These are phyloP conservation scores for Marasmius tenuissimus DNA, from an alignment of 1,284 basidiomycete species.

Conservation along the genomic window DNA sequence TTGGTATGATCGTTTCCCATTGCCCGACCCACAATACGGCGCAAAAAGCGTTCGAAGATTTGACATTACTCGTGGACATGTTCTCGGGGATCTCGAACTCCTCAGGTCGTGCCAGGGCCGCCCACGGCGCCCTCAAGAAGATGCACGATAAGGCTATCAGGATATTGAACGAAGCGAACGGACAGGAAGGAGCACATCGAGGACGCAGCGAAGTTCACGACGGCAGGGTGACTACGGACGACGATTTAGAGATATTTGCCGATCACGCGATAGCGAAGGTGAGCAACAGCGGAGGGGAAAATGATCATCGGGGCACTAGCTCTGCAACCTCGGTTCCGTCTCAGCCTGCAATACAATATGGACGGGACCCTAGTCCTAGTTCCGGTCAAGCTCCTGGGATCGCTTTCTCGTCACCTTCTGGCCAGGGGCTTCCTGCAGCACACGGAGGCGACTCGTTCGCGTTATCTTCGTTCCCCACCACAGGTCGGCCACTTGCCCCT, in stretches of 20 bases:
- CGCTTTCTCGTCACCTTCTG: no score
- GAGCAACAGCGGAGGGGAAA: not conserved
- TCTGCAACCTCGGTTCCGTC: no score
- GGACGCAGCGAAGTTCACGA: not conserved
- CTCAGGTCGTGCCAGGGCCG: conserved; percentile 4
- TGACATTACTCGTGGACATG: not conserved
- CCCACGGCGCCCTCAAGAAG: not conserved
- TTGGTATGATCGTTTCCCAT: conserved; percentile 8
- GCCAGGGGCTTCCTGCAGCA: no score
- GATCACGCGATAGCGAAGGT: not conserved
- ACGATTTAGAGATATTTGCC: not conserved
- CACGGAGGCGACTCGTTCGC: no score
- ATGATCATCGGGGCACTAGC: no score
- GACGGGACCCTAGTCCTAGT: not conserved
- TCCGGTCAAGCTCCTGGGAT: no score
- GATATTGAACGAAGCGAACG: not conserved
- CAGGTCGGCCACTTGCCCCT: no score
- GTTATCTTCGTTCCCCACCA: no score
- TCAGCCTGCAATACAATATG: not conserved
- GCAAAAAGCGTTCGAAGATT: conserved; percentile 7
- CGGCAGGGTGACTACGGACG: not conserved
- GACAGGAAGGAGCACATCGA: not conserved
- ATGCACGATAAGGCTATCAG: not conserved
- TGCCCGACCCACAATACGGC: conserved; percentile 3
- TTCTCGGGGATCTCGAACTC: not conserved